Evolutionary conservation across 441 rosid species (phyloP).

Genomic region (Eruca vesicaria): DNA sequence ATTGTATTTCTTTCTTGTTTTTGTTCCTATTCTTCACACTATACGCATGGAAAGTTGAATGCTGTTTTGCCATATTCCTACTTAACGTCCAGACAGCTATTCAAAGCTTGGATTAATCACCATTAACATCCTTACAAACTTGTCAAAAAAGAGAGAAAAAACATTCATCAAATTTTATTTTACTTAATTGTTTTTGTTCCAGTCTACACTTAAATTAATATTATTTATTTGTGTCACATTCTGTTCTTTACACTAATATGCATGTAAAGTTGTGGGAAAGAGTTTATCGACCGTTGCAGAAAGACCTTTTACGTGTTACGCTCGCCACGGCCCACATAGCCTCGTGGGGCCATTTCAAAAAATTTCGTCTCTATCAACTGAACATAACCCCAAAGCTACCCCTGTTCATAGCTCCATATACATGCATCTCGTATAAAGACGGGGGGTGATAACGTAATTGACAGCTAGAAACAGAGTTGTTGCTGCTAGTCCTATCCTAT

Average conservation of each 20-base stretch:
- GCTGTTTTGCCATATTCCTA: neutral
- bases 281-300: conserved; percentile 35
- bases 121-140: neutral
- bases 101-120: neutral
- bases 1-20: neutral
- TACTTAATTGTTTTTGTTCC: neutral
- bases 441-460: conserved; percentile 14
- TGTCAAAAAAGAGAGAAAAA: neutral
- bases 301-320: conserved; percentile 34
- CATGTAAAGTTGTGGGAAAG: conserved; percentile 18
- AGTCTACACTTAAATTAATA: neutral
- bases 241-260: neutral
- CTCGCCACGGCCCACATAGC: conserved; percentile 32
- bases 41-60: neutral
- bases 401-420: neutral
- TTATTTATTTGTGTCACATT: neutral
- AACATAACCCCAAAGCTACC: neutral
- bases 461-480: neutral
- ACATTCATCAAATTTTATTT: neutral
- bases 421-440: neutral
- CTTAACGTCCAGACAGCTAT: neutral
- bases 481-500: too few species aligned
- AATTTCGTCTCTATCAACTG: conserved; percentile 8
- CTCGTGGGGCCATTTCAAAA: conserved; percentile 10
- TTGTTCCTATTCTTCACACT: neutral